Evolutionary conservation across 495 filamentous ascomycete species (phyloP).

Genomic region (Xylaria flabelliformis): DNA sequence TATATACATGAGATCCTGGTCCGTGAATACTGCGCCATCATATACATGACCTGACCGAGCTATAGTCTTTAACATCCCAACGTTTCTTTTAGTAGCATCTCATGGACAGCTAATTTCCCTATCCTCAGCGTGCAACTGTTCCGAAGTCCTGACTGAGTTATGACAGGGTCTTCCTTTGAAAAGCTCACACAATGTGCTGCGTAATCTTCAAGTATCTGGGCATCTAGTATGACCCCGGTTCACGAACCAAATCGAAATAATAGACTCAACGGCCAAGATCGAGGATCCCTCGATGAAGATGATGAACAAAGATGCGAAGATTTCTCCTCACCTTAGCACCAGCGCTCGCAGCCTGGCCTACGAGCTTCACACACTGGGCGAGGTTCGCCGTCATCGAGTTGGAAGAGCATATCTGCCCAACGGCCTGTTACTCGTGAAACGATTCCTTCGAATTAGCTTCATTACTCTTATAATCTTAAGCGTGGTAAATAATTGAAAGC

Average conservation of each 20-base stretch:
- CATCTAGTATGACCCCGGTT: too few relatives aligned
- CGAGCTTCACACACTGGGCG: constrained; percentile 70
- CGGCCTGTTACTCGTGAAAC: constrained; percentile 59
- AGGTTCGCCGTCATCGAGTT: constrained; percentile 80
- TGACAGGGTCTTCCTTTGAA: neutral
- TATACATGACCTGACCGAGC: neutral
- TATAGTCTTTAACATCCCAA: neutral
- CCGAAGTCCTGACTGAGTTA: too few relatives aligned
- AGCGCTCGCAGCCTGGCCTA: constrained; percentile 72
- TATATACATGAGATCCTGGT: too few relatives aligned
- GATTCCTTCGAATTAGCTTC: neutral
- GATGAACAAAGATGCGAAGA: neutral
- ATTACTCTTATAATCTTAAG: neutral
- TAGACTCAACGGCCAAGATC: too few relatives aligned
- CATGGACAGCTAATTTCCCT: neutral
- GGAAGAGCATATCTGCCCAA: constrained; percentile 88
- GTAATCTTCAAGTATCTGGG: neutral
- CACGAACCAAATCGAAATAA: too few relatives aligned
- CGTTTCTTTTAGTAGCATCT: neutral
- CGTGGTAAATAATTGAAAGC: neutral
- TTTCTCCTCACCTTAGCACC: constrained; percentile 71
- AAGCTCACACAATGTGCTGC: neutral
- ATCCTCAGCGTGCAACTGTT: neutral
- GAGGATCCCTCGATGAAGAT: neutral
- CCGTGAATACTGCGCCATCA: neutral